These are phyloP conservation scores for Colletotrichum somersetense DNA, from an alignment of 2,329 filamentous ascomycete species.

Conservation along the genomic window DNA sequence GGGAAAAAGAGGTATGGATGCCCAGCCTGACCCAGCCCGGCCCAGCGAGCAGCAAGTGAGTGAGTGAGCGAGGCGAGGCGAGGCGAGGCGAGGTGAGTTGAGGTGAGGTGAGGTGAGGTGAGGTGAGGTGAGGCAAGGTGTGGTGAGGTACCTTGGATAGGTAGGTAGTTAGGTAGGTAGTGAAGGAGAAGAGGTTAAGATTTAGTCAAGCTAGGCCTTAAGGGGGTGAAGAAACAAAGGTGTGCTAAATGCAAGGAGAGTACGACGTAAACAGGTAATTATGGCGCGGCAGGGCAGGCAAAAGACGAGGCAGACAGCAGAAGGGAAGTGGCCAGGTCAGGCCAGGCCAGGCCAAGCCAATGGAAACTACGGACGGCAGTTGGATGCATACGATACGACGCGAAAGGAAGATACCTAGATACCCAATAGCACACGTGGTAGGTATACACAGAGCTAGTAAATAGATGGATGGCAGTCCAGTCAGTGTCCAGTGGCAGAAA, in stretches of 20 bases:
- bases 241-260: not conserved
- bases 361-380: not conserved
- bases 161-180: not conserved
- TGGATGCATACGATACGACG: slow-evolving; percentile 31
- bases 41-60: not conserved
- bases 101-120: not conserved
- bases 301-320: slow-evolving; percentile 5
- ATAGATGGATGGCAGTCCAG: too few relatives aligned
- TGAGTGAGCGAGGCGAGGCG: too few relatives aligned
- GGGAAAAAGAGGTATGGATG: slow-evolving; percentile 12
- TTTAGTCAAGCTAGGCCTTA: not conserved
- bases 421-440: too few relatives aligned
- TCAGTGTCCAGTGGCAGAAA: not conserved
- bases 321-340: slow-evolving; percentile 1
- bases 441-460: too few relatives aligned
- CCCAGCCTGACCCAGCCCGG: slow-evolving; percentile 21
- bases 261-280: not conserved
- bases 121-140: too few relatives aligned
- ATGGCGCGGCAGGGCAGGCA: slow-evolving; percentile 19
- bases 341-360: slow-evolving; percentile 5
- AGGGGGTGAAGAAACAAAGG: not conserved
- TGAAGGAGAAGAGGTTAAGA: not conserved
- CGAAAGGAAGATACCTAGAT: slow-evolving; percentile 20
- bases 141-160: not conserved
- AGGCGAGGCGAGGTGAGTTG: too few relatives aligned